A percentile compares a stretch with the other conserved stretches of the same genome.
phyloP scores from a whole-genome alignment of 1,284 basidiomycete genomes.

The Kalmanozyma brasiliensis region DNA sequence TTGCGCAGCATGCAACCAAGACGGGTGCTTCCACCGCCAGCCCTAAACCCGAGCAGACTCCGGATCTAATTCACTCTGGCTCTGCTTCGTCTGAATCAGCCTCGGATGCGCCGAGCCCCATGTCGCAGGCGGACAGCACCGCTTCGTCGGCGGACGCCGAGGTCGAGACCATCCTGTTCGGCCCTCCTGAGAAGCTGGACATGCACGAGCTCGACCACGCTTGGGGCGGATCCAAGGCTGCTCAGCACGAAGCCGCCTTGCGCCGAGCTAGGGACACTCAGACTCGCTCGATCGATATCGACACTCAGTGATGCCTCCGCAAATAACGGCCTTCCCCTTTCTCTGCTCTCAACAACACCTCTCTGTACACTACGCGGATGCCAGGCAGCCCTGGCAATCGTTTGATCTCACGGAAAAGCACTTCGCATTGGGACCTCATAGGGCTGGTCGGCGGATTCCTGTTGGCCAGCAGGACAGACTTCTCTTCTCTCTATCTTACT shows the following conservation, averaged over 20 bases:
- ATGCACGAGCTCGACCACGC: slow-evolving; percentile 45
- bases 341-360: not conserved
- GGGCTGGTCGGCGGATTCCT: not conserved
- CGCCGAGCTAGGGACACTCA: slow-evolving; percentile 19
- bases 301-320: slow-evolving; percentile 5
- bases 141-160: slow-evolving; percentile 29
- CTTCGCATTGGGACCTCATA: not conserved
- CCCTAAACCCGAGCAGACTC: slow-evolving; percentile 20
- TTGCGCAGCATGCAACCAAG: slow-evolving; percentile 22
- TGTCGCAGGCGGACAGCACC: slow-evolving; percentile 25
- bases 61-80: slow-evolving; percentile 32
- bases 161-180: slow-evolving; percentile 45
- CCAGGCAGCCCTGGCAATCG: slow-evolving; percentile 35
- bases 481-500: slow-evolving; percentile 3
- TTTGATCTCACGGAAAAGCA: slow-evolving; percentile 15
- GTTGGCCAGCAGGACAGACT: slow-evolving; percentile 5
- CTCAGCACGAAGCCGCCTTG: slow-evolving; percentile 23
- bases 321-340: too few relatives aligned
- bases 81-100: slow-evolving; percentile 32
- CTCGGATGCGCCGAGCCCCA: slow-evolving; percentile 40
- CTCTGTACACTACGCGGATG: slow-evolving; percentile 29
- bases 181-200: slow-evolving; percentile 46
- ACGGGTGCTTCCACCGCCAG: slow-evolving; percentile 18
- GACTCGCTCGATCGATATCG: slow-evolving; percentile 11
- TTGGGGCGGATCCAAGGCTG: slow-evolving; percentile 37